Evolutionary conservation across 352 stramenopile species (phyloP), one percentile per base, ranked within the genome.

Genomic region (Pythium insidiosum): DNA sequence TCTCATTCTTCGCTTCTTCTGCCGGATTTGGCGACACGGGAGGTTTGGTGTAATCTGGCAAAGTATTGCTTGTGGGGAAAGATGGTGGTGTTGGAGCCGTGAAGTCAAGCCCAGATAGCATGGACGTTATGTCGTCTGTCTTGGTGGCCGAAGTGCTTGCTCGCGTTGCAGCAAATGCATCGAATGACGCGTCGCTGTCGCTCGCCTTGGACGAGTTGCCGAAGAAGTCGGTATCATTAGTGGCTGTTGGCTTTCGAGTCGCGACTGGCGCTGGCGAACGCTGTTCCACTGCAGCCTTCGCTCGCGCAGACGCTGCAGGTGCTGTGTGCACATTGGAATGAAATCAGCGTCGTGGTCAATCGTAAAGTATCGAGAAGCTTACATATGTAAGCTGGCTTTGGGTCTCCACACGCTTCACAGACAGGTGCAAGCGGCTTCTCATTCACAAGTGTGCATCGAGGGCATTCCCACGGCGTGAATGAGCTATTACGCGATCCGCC

Each of bases 71-170:
- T 18, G 36, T 46, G 33, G 48, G 47, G 21, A n/a, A n/a, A 35
- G 44, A 20, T 6, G 68, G 70, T 6, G 47, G 40, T 21, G 66
- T 56, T 4, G 53, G 31, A 24, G 74, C 53, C 4, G 65, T 81
- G 46, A 90, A 90, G 49, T 90, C 78, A 10, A 90, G 50, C 1
- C 75, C 78, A 5, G 73, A 79, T 16, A 90, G 51, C 78, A 90
- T 90, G 1, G 64, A 87, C 11, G 73, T 68, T 38, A 90, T 85
- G 31, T 90, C 63, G 23, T 87, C 65, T 5, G 48, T 44, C 20
- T 68, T 62, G 13, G 22, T 20, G 1, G 28, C 40, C 12, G 30
- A n/a, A 2, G 25, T 10, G 31, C 31, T 44, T 34, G 23, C 31
- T 15, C 28, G 38, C 15, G 40, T 34, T 11, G 31, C 39, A 13